Evolutionary conservation across 2,329 filamentous ascomycete species (phyloP).

Genomic region (Colletotrichum tamarilloi): DNA sequence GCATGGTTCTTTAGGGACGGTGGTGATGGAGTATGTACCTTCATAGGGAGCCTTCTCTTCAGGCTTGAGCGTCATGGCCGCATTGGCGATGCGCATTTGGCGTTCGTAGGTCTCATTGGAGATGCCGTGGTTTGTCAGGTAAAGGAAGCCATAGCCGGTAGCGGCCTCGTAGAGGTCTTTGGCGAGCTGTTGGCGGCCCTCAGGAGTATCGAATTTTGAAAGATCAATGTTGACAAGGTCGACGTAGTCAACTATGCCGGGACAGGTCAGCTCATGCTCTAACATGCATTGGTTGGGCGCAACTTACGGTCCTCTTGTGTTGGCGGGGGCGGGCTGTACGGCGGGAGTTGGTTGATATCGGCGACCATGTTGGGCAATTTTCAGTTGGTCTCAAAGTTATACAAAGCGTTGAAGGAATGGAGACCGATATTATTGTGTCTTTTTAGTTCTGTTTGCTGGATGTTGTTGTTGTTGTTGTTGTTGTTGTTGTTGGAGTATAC

Average conservation of each 20-base stretch:
- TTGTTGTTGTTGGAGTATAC: not conserved
- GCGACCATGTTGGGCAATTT: conserved; percentile 15
- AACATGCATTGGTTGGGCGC: too few relatives aligned
- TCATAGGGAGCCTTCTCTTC: conserved; percentile 44
- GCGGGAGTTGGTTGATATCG: conserved; percentile 20
- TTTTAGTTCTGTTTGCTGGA: not conserved
- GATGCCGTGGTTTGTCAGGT: conserved; percentile 42
- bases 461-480: not conserved
- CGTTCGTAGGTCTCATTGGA: conserved; percentile 40
- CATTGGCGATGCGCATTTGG: conserved; percentile 43
- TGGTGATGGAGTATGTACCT: conserved; percentile 20
- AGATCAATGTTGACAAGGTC: conserved; percentile 43
- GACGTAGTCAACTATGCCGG: conserved; percentile 41
- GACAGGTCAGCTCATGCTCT: not conserved
- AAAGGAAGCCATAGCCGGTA: conserved; percentile 41
- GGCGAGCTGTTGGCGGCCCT: conserved; percentile 41
- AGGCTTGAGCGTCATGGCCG: conserved; percentile 41
- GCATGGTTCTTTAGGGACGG: not conserved
- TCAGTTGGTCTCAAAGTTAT: not conserved
- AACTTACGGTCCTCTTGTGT: conserved; percentile 26
- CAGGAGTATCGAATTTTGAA: conserved; percentile 42
- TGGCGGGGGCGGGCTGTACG: conserved; percentile 18
- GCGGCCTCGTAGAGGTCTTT: conserved; percentile 43
- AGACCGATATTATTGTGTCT: not conserved
- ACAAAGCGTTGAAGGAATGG: not conserved